Percentiles rank a stretch among this genome's conserved stretches.
These are phyloP conservation scores for Colletotrichum viniferum DNA, from an alignment of 2,329 filamentous ascomycete genomes.

Conservation along the genomic window DNA sequence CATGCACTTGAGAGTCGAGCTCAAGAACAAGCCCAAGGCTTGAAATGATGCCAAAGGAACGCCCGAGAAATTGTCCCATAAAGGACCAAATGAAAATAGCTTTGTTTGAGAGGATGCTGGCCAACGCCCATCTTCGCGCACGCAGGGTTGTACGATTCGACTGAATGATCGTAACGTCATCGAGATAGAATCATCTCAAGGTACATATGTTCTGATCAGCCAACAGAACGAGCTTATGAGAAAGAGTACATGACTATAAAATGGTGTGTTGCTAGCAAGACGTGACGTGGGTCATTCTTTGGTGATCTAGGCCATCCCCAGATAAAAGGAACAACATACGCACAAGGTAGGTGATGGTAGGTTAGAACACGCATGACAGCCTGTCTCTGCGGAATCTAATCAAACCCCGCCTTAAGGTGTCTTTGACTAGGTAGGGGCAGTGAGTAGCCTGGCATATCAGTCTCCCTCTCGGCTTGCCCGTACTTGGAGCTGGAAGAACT, in stretches of 20 bases:
- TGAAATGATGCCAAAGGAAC: neutral
- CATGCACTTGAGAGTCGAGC: constrained; percentile 8
- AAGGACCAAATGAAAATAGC: neutral
- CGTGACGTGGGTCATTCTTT: neutral
- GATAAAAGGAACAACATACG: neutral
- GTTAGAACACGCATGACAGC: neutral
- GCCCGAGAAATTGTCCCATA: neutral
- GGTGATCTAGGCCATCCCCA: neutral
- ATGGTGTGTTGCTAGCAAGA: neutral
- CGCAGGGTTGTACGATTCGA: neutral
- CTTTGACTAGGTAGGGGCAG: neutral
- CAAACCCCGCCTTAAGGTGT: rapidly evolving
- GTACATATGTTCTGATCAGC: neutral
- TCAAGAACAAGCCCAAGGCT: neutral
- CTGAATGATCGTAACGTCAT: neutral
- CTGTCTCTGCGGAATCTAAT: neutral
- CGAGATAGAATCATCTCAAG: neutral
- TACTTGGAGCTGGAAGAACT: neutral
- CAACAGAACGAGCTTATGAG: neutral
- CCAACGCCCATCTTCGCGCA: neutral
- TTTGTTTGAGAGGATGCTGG: neutral
- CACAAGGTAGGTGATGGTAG: neutral
- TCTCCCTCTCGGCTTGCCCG: neutral
- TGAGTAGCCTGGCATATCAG: neutral
- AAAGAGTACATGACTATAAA: neutral